phyloP scores from a whole-genome alignment of 139 green algal genomes.

The Picochlorum sp. region DNA sequence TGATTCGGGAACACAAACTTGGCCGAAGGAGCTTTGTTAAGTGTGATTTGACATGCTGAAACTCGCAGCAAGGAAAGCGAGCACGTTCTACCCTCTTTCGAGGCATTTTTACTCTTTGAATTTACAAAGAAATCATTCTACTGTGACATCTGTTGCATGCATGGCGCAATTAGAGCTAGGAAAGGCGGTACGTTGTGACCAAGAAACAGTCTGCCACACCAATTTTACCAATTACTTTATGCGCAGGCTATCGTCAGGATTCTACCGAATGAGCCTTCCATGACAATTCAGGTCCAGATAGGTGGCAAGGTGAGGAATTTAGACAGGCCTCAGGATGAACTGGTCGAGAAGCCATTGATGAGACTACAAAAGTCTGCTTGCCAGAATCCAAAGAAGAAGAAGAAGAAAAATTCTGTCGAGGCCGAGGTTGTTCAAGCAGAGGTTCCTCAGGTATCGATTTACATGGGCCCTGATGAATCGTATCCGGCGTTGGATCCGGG shows the following conservation, averaged over 20 bases:
- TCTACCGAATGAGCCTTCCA: constrained; percentile 21
- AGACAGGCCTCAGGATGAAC: constrained; percentile 53
- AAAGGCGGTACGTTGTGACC: neutral
- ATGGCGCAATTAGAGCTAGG: constrained; percentile 2
- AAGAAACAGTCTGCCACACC: too few species aligned
- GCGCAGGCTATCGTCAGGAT: constrained; percentile 35
- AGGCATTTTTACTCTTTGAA: neutral
- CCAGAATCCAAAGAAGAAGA: constrained; percentile 30
- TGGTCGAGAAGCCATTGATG: constrained; percentile 51
- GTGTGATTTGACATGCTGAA: too few species aligned
- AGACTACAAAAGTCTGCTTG: constrained; percentile 46
- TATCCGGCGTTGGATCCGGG: constrained; percentile 28
- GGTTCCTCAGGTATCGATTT: constrained; percentile 1
- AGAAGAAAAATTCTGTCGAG: constrained; percentile 19
- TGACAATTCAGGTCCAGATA: constrained; percentile 43
- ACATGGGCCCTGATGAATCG: constrained; percentile 14
- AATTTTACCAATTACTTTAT: neutral
- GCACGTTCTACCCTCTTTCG: too few species aligned
- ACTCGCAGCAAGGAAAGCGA: too few species aligned
- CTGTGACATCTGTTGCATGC: neutral
- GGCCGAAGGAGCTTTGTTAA: too few species aligned
- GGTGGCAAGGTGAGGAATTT: constrained; percentile 46
- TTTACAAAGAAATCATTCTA: neutral
- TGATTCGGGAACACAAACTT: too few species aligned
- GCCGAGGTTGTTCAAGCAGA: neutral